Conservation (phyloP, 345 rosid species). For the Gossypium sturtianum region DNA sequence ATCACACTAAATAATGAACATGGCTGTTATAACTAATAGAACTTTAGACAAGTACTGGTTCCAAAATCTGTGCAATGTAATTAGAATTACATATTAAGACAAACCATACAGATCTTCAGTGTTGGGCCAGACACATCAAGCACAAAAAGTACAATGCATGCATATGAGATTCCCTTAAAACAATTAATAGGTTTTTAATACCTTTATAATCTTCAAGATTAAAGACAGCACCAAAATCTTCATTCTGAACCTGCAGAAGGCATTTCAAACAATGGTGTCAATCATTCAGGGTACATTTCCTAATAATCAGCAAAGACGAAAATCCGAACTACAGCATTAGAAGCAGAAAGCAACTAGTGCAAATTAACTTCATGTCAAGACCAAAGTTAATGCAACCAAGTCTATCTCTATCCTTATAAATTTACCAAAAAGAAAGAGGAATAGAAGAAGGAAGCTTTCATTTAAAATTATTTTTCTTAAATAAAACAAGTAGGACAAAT, state of each 20-base stretch:
- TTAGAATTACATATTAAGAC: background rate
- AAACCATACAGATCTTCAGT: background rate
- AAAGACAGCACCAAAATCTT: conserved; percentile 66
- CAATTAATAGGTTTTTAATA: conserved; percentile 11
- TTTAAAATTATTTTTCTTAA: background rate
- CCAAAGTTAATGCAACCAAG: background rate
- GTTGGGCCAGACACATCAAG: background rate
- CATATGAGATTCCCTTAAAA: background rate
- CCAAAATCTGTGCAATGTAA: conserved; percentile 2
- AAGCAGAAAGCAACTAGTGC: conserved; percentile 1
- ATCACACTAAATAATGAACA: background rate
- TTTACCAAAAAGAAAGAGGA: background rate
- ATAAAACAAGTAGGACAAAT: background rate
- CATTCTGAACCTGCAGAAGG: conserved; percentile 77
- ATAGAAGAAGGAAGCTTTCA: background rate
- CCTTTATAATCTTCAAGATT: conserved; percentile 98
- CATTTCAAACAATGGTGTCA: background rate
- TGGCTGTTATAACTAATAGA: background rate
- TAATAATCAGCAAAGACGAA: conserved; percentile 1
- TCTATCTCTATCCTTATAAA: background rate
- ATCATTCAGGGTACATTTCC: conserved; percentile 13
- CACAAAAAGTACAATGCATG: background rate
- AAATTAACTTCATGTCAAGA: background rate
- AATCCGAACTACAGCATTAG: background rate
- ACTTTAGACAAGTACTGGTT: background rate